Evolutionary conservation across 495 filamentous ascomycete species (phyloP).

Genomic region (Penicillium argentinense): DNA sequence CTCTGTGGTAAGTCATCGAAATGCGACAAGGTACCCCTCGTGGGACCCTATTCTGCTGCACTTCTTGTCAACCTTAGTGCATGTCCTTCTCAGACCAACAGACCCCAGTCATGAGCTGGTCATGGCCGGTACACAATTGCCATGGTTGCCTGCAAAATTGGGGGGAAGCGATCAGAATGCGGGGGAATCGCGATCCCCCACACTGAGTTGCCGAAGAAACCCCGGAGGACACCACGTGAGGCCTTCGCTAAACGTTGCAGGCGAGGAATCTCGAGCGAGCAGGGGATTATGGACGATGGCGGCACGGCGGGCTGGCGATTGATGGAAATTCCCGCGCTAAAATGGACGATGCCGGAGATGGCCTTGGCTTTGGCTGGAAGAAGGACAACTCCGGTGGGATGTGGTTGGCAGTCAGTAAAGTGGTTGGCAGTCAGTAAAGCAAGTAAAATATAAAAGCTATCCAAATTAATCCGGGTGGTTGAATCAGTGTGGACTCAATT

Average conservation of each 20-base stretch:
- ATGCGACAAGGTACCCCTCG: no score
- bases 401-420: not conserved
- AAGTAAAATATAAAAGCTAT: constrained; percentile 11
- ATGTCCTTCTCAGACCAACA: no score
- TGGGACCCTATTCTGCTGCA: no score
- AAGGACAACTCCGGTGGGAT: constrained; percentile 35
- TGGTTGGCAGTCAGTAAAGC: not conserved
- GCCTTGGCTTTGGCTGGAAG: constrained; percentile 11
- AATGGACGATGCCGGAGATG: not conserved
- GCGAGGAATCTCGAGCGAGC: not conserved
- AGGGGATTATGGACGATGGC: not conserved
- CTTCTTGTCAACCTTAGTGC: no score
- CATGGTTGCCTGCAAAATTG: no score
- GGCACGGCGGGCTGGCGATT: not conserved
- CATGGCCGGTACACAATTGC: no score
- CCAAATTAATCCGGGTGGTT: not conserved
- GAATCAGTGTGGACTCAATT: no score
- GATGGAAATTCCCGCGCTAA: constrained; percentile 5
- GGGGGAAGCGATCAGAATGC: no score
- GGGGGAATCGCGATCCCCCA: no score
- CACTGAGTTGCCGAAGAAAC: no score
- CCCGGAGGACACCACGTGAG: not conserved
- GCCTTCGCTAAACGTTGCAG: not conserved
- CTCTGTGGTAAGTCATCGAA: no score
- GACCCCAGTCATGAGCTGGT: no score